A percentile compares a stretch with the other conserved stretches of the same genome.
Conservation (phyloP, 2,329 filamentous ascomycete species). For the Drechslerella stenobrocha region DNA sequence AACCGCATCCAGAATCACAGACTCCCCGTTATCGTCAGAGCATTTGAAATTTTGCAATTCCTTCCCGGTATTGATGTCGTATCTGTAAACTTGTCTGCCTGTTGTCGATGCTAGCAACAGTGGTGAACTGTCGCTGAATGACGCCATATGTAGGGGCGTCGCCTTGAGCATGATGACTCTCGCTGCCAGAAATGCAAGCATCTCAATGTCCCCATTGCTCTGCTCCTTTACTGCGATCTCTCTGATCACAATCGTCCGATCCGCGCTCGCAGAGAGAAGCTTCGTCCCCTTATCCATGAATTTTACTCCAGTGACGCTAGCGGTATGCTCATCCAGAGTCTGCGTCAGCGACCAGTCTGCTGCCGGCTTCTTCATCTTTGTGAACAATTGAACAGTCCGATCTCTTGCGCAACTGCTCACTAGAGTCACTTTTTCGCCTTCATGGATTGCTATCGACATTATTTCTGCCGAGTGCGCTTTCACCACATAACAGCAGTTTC, state of each 20-base stretch:
- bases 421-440: conserved; percentile 65
- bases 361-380: conserved; percentile 55
- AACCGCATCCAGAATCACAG: conserved; percentile 80
- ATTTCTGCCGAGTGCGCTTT: conserved; percentile 88
- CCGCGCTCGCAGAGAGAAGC: conserved; percentile 82
- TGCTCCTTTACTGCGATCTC: conserved; percentile 64
- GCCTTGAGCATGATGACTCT: conserved; percentile 80
- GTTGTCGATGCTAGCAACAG: conserved; percentile 65
- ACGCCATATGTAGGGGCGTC: conserved; percentile 80
- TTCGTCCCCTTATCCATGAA: conserved; percentile 71
- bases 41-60: conserved; percentile 71
- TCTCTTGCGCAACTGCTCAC: conserved; percentile 85
- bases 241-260: conserved; percentile 76
- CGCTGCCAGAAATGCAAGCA: conserved; percentile 74
- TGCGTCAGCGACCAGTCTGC: conserved; percentile 76
- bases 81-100: conserved; percentile 65
- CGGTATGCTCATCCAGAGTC: conserved; percentile 87
- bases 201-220: conserved; percentile 48
- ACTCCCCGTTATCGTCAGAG: conserved; percentile 77
- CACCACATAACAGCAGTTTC: conserved; percentile 68
- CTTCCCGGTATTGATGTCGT: conserved; percentile 57
- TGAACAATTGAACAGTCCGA: conserved; percentile 88
- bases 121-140: conserved; percentile 66
- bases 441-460: conserved; percentile 74
- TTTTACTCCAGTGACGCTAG: conserved; percentile 76